Conservation (phyloP, 768 basidiomycete genomes). For the Auriculariales sp. region DNA sequence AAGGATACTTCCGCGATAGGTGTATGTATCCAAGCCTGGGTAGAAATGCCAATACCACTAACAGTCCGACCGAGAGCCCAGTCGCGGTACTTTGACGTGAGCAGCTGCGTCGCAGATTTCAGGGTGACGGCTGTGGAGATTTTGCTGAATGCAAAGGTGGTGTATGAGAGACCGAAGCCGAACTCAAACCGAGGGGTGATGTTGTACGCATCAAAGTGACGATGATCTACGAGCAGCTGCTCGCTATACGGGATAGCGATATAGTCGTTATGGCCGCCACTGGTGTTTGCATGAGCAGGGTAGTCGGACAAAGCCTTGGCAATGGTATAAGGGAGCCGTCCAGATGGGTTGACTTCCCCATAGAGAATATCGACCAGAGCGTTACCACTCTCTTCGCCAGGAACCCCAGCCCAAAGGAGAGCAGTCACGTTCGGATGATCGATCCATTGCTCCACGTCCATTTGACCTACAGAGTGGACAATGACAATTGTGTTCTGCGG, state of each 20-base stretch:
- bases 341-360: constrained; percentile 54
- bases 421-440: constrained; percentile 16
- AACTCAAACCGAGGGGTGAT: constrained; percentile 41
- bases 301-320: constrained; percentile 50
- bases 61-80: too few relatives aligned
- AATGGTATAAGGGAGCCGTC: constrained; percentile 62
- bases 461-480: constrained; percentile 8
- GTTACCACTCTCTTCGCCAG: constrained; percentile 56
- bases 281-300: constrained; percentile 30
- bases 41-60: neutral
- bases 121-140: constrained; percentile 35
- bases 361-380: constrained; percentile 57
- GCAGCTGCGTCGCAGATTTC: constrained; percentile 18
- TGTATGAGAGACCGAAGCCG: constrained; percentile 81
- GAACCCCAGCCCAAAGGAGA: constrained; percentile 48
- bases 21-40: constrained; percentile 39
- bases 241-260: constrained; percentile 45
- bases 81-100: constrained; percentile 18
- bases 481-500: constrained; percentile 13
- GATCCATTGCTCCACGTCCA: constrained; percentile 9
- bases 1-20: constrained; percentile 52
- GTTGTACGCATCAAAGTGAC: constrained; percentile 48
- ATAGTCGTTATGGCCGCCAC: too few relatives aligned
- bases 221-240: constrained; percentile 24
- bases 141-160: constrained; percentile 57